Conservation (phyloP, 441 rosid species). For the Metrosideros polymorpha region DNA sequence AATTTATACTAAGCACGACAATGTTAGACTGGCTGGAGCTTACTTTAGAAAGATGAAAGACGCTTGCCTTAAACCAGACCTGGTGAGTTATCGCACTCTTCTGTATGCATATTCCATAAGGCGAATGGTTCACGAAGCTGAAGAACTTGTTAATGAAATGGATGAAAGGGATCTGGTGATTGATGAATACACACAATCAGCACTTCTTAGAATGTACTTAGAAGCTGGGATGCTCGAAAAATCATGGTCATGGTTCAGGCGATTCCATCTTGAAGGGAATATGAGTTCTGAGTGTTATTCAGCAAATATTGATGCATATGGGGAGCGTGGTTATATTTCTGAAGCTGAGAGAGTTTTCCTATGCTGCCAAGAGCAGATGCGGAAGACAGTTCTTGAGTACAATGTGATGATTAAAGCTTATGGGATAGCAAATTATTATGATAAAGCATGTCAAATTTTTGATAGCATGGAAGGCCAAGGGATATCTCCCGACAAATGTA, state of each 20-base stretch:
- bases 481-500: conserved; percentile 59
- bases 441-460: conserved; percentile 54
- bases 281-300: conserved; percentile 85
- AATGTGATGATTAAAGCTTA: conserved; percentile 90
- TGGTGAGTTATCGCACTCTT: conserved; percentile 76
- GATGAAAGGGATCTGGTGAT: conserved; percentile 50
- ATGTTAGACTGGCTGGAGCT: conserved; percentile 38
- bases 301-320: conserved; percentile 83
- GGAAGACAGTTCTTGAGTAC: conserved; percentile 50
- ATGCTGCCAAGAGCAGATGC: conserved; percentile 45
- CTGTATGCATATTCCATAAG: conserved; percentile 80
- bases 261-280: conserved; percentile 57
- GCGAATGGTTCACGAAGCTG: conserved; percentile 67
- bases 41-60: conserved; percentile 67
- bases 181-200: conserved; percentile 86
- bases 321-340: conserved; percentile 51
- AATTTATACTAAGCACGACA: conserved; percentile 53
- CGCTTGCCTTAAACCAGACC: conserved; percentile 54
- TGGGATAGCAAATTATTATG: conserved; percentile 49
- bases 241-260: conserved; percentile 79
- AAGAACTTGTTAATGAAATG: conserved; percentile 56
- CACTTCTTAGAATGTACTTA: conserved; percentile 78
- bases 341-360: conserved; percentile 59
- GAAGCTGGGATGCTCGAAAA: conserved; percentile 70
- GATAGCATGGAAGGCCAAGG: conserved; percentile 65